Conservation (phyloP, 2,329 filamentous ascomycete species). For the Leptographium flavum region DNA sequence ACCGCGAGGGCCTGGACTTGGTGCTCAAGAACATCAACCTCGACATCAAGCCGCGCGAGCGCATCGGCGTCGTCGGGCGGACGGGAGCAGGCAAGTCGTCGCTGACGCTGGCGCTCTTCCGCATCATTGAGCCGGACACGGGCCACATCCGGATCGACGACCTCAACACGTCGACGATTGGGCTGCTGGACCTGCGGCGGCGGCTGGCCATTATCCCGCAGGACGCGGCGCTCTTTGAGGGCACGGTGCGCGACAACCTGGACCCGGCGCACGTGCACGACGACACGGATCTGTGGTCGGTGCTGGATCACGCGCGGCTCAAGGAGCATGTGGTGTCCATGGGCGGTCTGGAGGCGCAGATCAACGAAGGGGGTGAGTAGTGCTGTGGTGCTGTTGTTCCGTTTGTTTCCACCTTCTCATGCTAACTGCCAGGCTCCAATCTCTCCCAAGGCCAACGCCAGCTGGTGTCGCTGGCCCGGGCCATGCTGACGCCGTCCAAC, state of each 20-base stretch:
- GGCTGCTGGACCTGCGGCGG: slow-evolving; percentile 73
- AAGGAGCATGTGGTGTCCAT: slow-evolving; percentile 81
- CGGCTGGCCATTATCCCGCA: slow-evolving; percentile 94
- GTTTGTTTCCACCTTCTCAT: neutral
- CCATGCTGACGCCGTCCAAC: slow-evolving; percentile 87
- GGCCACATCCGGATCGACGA: slow-evolving; percentile 83
- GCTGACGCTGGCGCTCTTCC: slow-evolving; percentile 81
- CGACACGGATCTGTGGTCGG: slow-evolving; percentile 94
- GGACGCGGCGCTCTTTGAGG: slow-evolving; percentile 78
- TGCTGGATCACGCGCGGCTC: slow-evolving; percentile 82
- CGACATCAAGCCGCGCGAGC: slow-evolving; percentile 89
- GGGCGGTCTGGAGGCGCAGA: slow-evolving; percentile 76
- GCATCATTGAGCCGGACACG: slow-evolving; percentile 77
- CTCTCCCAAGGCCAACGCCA: slow-evolving; percentile 91
- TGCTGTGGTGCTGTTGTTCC: neutral
- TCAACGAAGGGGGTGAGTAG: slow-evolving; percentile 81
- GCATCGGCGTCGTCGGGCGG: slow-evolving; percentile 92
- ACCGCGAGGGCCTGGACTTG: slow-evolving; percentile 76
- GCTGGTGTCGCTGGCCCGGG: slow-evolving; percentile 82
- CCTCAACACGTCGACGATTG: slow-evolving; percentile 80
- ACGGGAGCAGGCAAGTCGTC: slow-evolving; percentile 95
- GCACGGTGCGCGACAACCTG: slow-evolving; percentile 71
- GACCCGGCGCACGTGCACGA: slow-evolving; percentile 92
- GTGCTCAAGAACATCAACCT: slow-evolving; percentile 88
- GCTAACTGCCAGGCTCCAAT: slow-evolving; percentile 58